phyloP scores from a whole-genome alignment of 805 yeast species.

The Candida ficus region DNA sequence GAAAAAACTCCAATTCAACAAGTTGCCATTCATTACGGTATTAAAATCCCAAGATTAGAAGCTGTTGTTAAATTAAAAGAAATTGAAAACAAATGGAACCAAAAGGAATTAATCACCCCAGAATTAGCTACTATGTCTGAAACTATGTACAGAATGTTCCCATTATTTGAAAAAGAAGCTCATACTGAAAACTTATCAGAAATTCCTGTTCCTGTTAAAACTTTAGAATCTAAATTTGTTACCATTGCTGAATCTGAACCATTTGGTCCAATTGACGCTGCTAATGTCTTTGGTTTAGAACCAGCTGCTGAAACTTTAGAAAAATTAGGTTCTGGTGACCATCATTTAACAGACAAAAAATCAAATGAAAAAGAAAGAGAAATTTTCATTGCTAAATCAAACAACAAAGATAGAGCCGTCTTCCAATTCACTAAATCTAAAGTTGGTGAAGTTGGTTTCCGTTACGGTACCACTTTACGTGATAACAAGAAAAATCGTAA shows the following conservation, averaged over 20 bases:
- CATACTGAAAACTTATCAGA: conserved; percentile 80
- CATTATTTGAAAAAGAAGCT: conserved; percentile 48
- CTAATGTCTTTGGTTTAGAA: conserved; percentile 71
- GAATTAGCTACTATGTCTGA: conserved; percentile 57
- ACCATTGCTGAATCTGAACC: conserved; percentile 94
- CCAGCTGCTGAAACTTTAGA: conserved; percentile 82
- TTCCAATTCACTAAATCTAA: conserved; percentile 74
- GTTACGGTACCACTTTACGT: conserved; percentile 88
- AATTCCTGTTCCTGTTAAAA: conserved; percentile 84
- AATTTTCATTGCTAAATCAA: conserved; percentile 43
- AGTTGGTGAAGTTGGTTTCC: conserved; percentile 82
- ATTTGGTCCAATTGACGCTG: conserved; percentile 94
- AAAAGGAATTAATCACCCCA: conserved; percentile 43
- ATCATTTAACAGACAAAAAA: conserved; percentile 30
- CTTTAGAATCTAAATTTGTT: conserved; percentile 74
- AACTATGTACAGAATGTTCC: conserved; percentile 76
- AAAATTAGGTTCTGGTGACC: conserved; percentile 57
- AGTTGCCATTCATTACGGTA: conserved; percentile 71
- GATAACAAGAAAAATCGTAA: conserved; percentile 83
- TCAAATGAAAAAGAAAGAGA: conserved; percentile 25
- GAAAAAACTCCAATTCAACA: conserved; percentile 59
- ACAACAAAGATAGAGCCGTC: conserved; percentile 48
- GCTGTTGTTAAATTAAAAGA: conserved; percentile 70
- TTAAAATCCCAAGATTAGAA: conserved; percentile 82
- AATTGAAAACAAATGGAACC: conserved; percentile 59